phyloP scores from a whole-genome alignment of 148 eudicot species.

The Amaranthus hypochondriacus region DNA sequence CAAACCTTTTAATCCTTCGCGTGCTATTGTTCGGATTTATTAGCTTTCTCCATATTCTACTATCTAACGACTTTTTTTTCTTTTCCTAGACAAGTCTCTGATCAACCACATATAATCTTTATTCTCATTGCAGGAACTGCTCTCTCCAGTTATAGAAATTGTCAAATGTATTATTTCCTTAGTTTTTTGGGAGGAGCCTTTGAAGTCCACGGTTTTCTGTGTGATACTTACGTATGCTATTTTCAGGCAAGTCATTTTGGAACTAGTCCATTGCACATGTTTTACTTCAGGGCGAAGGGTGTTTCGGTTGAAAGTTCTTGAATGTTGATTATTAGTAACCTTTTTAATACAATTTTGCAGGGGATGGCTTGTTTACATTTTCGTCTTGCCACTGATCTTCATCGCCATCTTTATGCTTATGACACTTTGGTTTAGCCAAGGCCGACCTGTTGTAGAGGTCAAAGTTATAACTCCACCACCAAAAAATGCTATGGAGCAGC shows the following conservation, averaged over 20 bases:
- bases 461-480: constrained; percentile 71
- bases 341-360: constrained; percentile 35
- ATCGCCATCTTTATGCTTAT: constrained; percentile 58
- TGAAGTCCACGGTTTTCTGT: constrained; percentile 68
- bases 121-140: constrained; percentile 58
- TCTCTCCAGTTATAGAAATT: constrained; percentile 53
- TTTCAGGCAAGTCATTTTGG: constrained; percentile 41
- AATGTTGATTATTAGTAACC: background rate
- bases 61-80: background rate
- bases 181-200: constrained; percentile 71
- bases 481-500: constrained; percentile 86
- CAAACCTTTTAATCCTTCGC: background rate
- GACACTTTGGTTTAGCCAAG: constrained; percentile 46
- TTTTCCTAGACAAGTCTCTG: background rate
- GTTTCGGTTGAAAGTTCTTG: background rate
- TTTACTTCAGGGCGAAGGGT: too few relatives aligned
- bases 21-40: background rate
- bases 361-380: constrained; percentile 69
- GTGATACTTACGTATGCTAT: constrained; percentile 47
- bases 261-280: background rate
- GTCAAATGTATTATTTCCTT: constrained; percentile 50
- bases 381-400: constrained; percentile 41
- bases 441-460: constrained; percentile 48
- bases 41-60: background rate
- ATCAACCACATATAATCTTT: background rate